Evolutionary conservation across 2,329 filamentous ascomycete species (phyloP), one percentile per base, ranked within the genome.

Genomic region (Rhynchosporium graminicola): DNA sequence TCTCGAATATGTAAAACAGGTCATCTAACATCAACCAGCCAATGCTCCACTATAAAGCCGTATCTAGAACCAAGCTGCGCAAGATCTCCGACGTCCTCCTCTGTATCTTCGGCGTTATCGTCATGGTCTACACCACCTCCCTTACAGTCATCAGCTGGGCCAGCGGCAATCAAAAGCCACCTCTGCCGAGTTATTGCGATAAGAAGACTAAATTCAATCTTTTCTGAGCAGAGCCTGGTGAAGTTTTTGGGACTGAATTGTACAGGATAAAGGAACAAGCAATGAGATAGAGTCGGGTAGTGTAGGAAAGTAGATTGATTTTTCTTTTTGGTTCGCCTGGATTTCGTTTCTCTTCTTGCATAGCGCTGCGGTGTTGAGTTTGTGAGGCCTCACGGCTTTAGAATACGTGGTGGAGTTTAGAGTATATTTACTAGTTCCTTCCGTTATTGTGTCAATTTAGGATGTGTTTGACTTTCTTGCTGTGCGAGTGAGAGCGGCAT

Each of bases 141-240:
- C 80, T 98, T 71, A 99, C 95, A 0, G 80, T 97, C 54, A 83
- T 88, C 73, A 96, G 90, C 76, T 99, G 95, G 96, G 85, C 90
- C 6, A 82, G 80, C 57, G 85, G 86, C 4, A 75, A 76, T 20
- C 71, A 74, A n/a, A 76, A 67, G 31, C 68, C 76, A 3, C 81
- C 81, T 65, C 71, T 80, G 12, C 85, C 86, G 1, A 85, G 86
- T 38, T 89, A 89, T 73, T 90, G 87, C 73, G 87, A 89, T 48
- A 72, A 70, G 61, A 66, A 64, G 28, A 3, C 33, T n/a, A 63
- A 58, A 15, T 36, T 64, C 7, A 20, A 20, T 5, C 48, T 59
- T 5, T 59, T 54, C 10, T 54, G 38, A 52, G 1, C 20, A 20
- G 5, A 10, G 6, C 33, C 33, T 36, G 33, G 33, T 10, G 33